These are phyloP conservation scores for Ulota crispa DNA, from an alignment of 225 moss, liverwort and hornwort genomes.

Conservation along the genomic window DNA sequence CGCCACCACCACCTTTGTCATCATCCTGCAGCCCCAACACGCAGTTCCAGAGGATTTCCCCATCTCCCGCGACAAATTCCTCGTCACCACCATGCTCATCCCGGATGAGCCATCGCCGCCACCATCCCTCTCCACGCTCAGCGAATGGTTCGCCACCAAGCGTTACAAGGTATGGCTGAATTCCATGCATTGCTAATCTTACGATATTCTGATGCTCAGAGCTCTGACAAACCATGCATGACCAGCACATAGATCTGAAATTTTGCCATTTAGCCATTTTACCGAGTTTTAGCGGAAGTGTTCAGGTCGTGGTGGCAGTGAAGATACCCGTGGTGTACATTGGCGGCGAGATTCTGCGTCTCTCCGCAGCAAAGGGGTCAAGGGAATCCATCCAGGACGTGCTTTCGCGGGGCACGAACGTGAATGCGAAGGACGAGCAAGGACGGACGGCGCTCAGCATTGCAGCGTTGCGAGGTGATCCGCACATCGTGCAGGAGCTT, in stretches of 20 bases:
- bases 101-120: constrained; percentile 40
- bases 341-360: constrained; percentile 74
- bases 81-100: constrained; percentile 74
- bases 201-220: background rate
- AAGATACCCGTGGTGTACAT: constrained; percentile 72
- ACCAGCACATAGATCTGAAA: background rate
- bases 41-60: constrained; percentile 81
- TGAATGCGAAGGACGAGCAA: constrained; percentile 63
- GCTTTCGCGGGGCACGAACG: constrained; percentile 54
- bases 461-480: constrained; percentile 70
- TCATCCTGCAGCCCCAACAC: constrained; percentile 58
- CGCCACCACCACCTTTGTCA: constrained; percentile 49
- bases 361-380: constrained; percentile 74
- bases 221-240: background rate
- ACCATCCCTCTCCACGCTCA: constrained; percentile 17
- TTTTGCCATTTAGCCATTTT: background rate
- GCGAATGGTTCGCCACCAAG: constrained; percentile 74
- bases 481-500: constrained; percentile 66
- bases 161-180: constrained; percentile 43
- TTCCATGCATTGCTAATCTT: too few species aligned
- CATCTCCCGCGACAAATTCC: constrained; percentile 69
- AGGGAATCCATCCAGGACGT: constrained; percentile 51
- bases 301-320: constrained; percentile 40
- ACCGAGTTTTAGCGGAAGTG: background rate
- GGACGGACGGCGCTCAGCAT: constrained; percentile 86